These are phyloP conservation scores for Volvox carteri DNA, from an alignment of 163 green algal species.

Conservation along the genomic window DNA sequence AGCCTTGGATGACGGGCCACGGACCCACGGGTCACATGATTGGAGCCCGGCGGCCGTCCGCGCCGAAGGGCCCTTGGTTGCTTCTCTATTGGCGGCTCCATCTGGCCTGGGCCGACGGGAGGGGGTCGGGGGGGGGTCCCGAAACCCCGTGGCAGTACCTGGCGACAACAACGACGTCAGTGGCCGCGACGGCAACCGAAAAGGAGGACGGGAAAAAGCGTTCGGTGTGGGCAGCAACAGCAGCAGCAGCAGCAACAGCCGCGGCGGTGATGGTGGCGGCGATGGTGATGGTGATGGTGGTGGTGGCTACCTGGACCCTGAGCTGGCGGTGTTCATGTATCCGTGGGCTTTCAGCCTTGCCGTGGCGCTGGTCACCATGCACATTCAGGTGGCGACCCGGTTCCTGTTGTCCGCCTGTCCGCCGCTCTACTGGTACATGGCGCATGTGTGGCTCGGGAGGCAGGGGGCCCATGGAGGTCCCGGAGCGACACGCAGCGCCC, in stretches of 20 bases:
- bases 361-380: slow-evolving; percentile 82
- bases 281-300: background rate
- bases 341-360: slow-evolving; percentile 82
- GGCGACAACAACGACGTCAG: too few species aligned
- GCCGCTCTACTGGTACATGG: slow-evolving; percentile 87
- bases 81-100: too few species aligned
- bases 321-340: slow-evolving; percentile 77
- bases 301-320: slow-evolving; percentile 59
- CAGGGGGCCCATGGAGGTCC: background rate
- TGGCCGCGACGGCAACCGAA: background rate
- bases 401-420: slow-evolving; percentile 86
- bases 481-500: background rate
- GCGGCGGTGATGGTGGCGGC: background rate
- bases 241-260: background rate
- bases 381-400: slow-evolving; percentile 93
- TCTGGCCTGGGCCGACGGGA: too few species aligned
- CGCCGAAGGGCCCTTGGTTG: too few species aligned
- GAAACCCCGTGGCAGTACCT: too few species aligned
- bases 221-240: background rate
- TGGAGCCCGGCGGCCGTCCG: too few species aligned
- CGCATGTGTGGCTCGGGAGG: slow-evolving; percentile 59
- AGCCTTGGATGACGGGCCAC: too few species aligned
- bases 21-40: too few species aligned
- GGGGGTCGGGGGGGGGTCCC: too few species aligned
- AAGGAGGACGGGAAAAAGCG: background rate